Evolutionary conservation across 257 asterid genomes (phyloP), one percentile per base, ranked within the genome.

Genomic region (Fraxinus pennsylvanica): DNA sequence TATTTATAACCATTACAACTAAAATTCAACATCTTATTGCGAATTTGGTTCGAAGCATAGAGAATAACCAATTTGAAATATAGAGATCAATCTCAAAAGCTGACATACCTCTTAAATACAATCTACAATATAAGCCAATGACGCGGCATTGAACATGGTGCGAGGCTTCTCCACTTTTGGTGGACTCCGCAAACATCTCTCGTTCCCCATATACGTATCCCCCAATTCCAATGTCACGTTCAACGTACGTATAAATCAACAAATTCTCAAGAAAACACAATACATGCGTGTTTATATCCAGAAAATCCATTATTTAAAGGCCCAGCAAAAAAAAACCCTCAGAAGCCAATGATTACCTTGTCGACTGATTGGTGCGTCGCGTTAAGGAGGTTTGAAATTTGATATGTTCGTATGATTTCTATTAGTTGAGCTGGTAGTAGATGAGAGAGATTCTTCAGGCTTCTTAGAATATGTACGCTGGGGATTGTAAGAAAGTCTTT

Each of bases 141-240:
- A 86, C n/a, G 96, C 99, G 1, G 99, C 96, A 81, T 93, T 95
- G 76, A 90, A 86, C 68, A 86, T 85, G 1, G 99, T 90, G 47
- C 97, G 95, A 71, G 99, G 97, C 86, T 92, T 95, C 87, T 91
- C 92, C 81, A 87, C 94, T 82, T 85, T 90, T 0, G 96, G 99
- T 27, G 98, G 86, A 74, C 76, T 83, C 38, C 98, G 98, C 76
- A 90, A 50, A 98, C 99, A 93, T 73, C 90, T 86, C 59, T 95
- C 99, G 17, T 91, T 89, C 14, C 98, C 98, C 88, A 93, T 67
- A 76, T 91, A 90, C 59, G 92, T 85, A 41, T 70, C 90, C 73
- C 75, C 92, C 71, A 50, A 63, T 77, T 85, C 91, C 79, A 27
- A 91, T 86, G 77, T 1, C 78, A 21, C 74, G 81, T 65, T 57